Conservation (phyloP, 441 rosid genomes). For the Brassica balearica region DNA sequence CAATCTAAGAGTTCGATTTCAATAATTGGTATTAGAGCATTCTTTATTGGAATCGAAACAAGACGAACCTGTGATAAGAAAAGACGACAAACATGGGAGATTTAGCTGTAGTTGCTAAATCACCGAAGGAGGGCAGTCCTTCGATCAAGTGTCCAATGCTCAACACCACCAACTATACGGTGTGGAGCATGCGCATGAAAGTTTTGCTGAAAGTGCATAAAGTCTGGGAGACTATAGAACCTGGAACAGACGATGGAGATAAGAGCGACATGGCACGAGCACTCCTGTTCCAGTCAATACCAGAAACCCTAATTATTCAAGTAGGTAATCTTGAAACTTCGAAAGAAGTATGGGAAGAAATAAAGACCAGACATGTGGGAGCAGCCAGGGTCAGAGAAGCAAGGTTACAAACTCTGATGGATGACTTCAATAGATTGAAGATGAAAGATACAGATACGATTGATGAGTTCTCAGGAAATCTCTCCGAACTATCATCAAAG, state of each 20-base stretch:
- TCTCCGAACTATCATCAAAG: not conserved
- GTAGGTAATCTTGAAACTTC: not conserved
- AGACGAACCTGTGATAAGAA: not conserved
- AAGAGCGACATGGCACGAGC: not conserved
- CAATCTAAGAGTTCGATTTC: not conserved
- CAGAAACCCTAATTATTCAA: not conserved
- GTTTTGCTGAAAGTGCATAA: not conserved
- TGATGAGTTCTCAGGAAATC: not conserved
- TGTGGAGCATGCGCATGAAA: not conserved
- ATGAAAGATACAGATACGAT: not conserved
- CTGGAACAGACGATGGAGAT: not conserved
- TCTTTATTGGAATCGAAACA: not conserved
- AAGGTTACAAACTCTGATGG: not conserved
- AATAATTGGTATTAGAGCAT: not conserved
- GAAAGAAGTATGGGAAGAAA: not conserved
- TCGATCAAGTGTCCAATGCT: not conserved
- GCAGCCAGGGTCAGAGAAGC: not conserved
- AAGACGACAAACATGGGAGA: not conserved
- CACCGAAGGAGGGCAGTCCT: not conserved
- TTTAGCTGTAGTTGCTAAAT: not conserved
- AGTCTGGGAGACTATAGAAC: not conserved
- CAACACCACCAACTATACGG: not conserved
- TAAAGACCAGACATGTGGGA: not conserved
- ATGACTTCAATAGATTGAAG: not conserved
- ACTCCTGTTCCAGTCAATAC: not conserved